Evolutionary conservation across 1,284 basidiomycete species (phyloP).

Genomic region (Ustilago nuda): DNA sequence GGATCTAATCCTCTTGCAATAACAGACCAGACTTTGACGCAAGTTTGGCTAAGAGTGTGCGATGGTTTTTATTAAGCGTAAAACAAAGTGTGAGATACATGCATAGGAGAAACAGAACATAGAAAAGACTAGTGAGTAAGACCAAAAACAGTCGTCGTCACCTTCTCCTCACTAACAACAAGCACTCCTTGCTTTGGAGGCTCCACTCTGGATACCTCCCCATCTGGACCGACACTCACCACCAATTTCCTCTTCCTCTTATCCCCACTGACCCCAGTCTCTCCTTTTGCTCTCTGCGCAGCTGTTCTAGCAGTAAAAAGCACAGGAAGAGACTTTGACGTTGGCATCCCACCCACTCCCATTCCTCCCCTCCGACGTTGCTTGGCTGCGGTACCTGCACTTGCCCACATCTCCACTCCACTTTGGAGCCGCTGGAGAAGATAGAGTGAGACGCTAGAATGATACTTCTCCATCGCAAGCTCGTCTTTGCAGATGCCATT

Average conservation of each 20-base stretch:
- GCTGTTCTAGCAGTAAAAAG: slow-evolving; percentile 33
- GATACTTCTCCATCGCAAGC: background rate
- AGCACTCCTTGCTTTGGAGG: slow-evolving; percentile 20
- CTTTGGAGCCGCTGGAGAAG: background rate
- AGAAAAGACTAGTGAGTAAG: slow-evolving; percentile 14
- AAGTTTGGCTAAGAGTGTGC: background rate
- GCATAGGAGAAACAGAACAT: background rate
- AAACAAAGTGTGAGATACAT: background rate
- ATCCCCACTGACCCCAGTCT: background rate
- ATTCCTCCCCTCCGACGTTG: background rate
- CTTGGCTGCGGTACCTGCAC: slow-evolving; percentile 16
- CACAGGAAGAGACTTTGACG: slow-evolving; percentile 14
- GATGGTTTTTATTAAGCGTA: background rate
- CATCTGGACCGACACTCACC: slow-evolving; percentile 6
- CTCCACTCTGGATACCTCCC: background rate
- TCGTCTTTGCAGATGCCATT: slow-evolving; percentile 22
- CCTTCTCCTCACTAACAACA: slow-evolving; percentile 13
- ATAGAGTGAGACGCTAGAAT: slow-evolving; percentile 22
- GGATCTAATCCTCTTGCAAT: slow-evolving; percentile 21
- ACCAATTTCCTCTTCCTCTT: slow-evolving; percentile 2
- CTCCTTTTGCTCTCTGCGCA: slow-evolving; percentile 16
- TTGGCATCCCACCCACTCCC: background rate
- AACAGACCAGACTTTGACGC: background rate
- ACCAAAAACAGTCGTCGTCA: slow-evolving; percentile 11
- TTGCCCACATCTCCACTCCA: background rate